Base-by-base conservation (phyloP, 148 eudicot genomes). In the Linanthus parryae region DNA sequence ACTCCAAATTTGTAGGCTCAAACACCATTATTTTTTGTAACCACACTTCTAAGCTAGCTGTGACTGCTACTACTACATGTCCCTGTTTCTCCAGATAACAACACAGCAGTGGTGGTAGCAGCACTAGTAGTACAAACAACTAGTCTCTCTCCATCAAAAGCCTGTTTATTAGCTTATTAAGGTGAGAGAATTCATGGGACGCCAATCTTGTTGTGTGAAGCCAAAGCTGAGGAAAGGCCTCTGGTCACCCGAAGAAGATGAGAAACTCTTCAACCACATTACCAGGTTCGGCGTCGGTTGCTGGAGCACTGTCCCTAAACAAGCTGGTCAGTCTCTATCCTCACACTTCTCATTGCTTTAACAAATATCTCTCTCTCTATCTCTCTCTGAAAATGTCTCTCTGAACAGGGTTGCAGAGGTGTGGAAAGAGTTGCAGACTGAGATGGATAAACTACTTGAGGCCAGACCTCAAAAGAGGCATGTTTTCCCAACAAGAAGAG, bases 361-460 rank as follows among this genome's bases (percentile, higher is more conserved):
- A 5, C 35, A 31, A 5, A 31, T 31, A 31, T 11, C 5, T 31
- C 11, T 31, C 11, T 21, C 43, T 39, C 10, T 13, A 39, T 43
- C 22, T 43, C 47, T 19, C 43, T 39, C n/a, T 7, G 10, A 7
- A 39, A 39, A 1, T 39, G 43, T 39, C 17, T 13, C 17, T 0
- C 43, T 7, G 8, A 4, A 58, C 65, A 87, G 96, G 83, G 15
- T 66, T 87, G 64, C 88, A 87, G 51, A 78, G 96, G 67, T 87
- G 96, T 48, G 96, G 96, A 15, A 87, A 83, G 70, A 87, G 95
- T 59, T 87, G 95, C 48, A 77, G 95, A 41, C 52, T 87, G 31
- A 75, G 95, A 65, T 87, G 91, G 95, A 87, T 83, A 66, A 83
- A 87, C 54, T 87, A 87, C 59, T 58, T 87, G 54, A 80, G 95